A percentile compares a stretch with the other conserved stretches of the same genome.
Evolutionary conservation across 73 alveolate genomes (phyloP).

Genomic region (Breviolum minutum): DNA sequence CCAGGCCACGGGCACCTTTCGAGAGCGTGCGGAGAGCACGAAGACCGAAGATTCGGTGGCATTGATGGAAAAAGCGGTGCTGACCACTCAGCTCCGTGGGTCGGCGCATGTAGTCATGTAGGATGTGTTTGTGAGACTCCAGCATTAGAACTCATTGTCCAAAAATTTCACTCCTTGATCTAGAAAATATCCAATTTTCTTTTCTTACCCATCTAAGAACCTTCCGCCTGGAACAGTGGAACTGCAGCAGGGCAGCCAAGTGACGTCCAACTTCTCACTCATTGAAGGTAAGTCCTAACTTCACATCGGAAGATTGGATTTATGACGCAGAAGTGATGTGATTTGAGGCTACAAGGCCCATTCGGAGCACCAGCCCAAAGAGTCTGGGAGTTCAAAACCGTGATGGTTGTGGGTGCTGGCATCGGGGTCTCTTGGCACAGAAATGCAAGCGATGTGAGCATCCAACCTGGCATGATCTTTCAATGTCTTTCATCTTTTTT

Average conservation of each 20-base stretch:
- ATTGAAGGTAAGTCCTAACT: not conserved
- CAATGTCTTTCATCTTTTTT: not conserved
- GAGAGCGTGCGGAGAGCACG: slow-evolving; percentile 9
- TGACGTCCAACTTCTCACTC: not conserved
- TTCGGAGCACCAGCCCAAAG: slow-evolving; percentile 73
- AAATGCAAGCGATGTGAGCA: not conserved
- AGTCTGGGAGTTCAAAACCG: slow-evolving; percentile 78
- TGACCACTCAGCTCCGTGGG: not conserved
- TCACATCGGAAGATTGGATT: not conserved
- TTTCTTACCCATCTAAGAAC: not conserved
- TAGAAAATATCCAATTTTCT: not conserved
- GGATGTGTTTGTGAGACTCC: not conserved
- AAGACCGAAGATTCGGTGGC: slow-evolving; percentile 58
- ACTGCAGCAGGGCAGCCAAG: slow-evolving; percentile 38
- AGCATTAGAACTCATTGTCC: not conserved
- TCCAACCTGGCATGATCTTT: not conserved
- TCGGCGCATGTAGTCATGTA: not conserved
- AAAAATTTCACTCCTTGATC: no score
- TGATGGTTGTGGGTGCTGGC: slow-evolving; percentile 91
- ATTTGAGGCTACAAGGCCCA: slow-evolving; percentile 56
- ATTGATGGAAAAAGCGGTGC: slow-evolving; percentile 21
- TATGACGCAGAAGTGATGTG: not conserved
- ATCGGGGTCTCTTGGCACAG: slow-evolving; percentile 37
- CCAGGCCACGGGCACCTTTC: slow-evolving; percentile 5
- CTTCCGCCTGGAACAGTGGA: slow-evolving; percentile 63